phyloP scores from a whole-genome alignment of 345 rosid genomes.

The Acer yangbiense region DNA sequence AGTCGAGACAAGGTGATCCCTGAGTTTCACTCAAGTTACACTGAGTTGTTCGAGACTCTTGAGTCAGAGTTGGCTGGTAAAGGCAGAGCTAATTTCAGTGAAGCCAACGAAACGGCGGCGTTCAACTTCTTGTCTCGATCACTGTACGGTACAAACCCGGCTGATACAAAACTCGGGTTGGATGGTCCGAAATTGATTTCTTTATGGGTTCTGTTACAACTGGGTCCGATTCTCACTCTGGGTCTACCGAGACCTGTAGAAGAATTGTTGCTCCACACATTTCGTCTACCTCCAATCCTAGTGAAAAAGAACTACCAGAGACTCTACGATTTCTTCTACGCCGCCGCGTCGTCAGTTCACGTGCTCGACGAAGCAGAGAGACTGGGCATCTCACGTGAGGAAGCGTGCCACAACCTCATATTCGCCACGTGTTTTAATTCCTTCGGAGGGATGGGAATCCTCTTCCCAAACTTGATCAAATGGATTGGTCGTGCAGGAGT shows the following conservation, averaged over 20 bases:
- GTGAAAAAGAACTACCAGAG: slow-evolving; percentile 68
- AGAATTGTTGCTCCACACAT: slow-evolving; percentile 54
- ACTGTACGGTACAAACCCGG: slow-evolving; percentile 57
- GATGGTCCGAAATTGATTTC: slow-evolving; percentile 64
- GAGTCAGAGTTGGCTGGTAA: slow-evolving; percentile 59
- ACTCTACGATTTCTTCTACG: slow-evolving; percentile 72
- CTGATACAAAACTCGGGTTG: slow-evolving; percentile 53
- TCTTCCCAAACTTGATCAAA: slow-evolving; percentile 67
- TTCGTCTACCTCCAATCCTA: slow-evolving; percentile 62
- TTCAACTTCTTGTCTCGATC: slow-evolving; percentile 69
- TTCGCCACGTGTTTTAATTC: slow-evolving; percentile 91
- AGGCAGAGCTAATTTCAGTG: slow-evolving; percentile 57
- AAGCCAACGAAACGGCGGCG: slow-evolving; percentile 59
- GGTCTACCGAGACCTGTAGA: slow-evolving; percentile 66
- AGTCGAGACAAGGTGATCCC: slow-evolving; percentile 69
- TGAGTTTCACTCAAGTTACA: slow-evolving; percentile 60
- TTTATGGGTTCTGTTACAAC: slow-evolving; percentile 72
- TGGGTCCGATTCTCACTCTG: slow-evolving; percentile 52
- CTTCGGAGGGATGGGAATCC: slow-evolving; percentile 73
- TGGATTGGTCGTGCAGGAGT: slow-evolving; percentile 76
- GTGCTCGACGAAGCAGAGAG: slow-evolving; percentile 74
- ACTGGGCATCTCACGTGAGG: slow-evolving; percentile 71
- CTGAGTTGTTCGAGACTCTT: slow-evolving; percentile 46
- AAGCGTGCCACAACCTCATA: slow-evolving; percentile 78
- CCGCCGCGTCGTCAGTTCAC: slow-evolving; percentile 38